Percentiles rank a stretch among this genome's conserved stretches.
These are phyloP conservation scores for Colletotrichum echinochloae DNA, from an alignment of 2,329 filamentous ascomycete genomes.

Conservation along the genomic window DNA sequence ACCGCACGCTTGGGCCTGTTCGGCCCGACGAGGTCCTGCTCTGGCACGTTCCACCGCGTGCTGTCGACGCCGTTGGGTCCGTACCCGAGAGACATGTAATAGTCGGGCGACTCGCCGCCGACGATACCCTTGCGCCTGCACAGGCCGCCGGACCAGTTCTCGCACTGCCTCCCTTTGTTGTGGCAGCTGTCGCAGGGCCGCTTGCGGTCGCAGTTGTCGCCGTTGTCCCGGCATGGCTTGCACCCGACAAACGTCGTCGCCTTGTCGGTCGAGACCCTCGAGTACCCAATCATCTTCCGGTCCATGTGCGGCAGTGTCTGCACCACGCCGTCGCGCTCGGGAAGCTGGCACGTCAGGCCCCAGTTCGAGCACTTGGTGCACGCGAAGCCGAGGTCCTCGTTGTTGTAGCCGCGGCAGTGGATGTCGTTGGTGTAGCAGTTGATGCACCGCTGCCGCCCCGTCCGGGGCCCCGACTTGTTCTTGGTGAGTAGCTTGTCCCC, in stretches of 20 bases:
- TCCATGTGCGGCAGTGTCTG: slow-evolving; percentile 18
- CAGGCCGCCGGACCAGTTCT: slow-evolving; percentile 22
- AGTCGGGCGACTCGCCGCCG: slow-evolving; percentile 46
- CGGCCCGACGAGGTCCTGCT: slow-evolving; percentile 29
- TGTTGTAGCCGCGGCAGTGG: slow-evolving; percentile 22
- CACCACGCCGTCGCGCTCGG: background rate
- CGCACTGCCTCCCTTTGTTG: slow-evolving; percentile 34
- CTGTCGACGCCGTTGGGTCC: slow-evolving; percentile 47
- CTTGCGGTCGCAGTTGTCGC: slow-evolving; percentile 49
- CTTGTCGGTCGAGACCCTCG: background rate
- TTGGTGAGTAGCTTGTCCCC: slow-evolving; percentile 9
- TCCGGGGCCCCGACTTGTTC: background rate
- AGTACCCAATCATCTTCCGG: slow-evolving; percentile 31
- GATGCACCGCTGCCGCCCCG: slow-evolving; percentile 7
- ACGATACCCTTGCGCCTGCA: slow-evolving; percentile 20
- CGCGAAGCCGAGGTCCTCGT: slow-evolving; percentile 22
- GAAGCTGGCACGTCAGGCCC: slow-evolving; percentile 35
- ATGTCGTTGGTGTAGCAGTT: slow-evolving; percentile 24
- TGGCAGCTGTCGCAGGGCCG: slow-evolving; percentile 54
- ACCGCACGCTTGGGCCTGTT: slow-evolving; percentile 19
- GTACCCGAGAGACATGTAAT: slow-evolving; percentile 51
- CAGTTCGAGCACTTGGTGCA: slow-evolving; percentile 36
- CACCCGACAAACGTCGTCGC: slow-evolving; percentile 23
- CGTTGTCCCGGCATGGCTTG: slow-evolving; percentile 18
- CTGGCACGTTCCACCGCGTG: slow-evolving; percentile 9